phyloP scores from a whole-genome alignment of 495 filamentous ascomycete genomes.

The Cercophora newfieldiana region DNA sequence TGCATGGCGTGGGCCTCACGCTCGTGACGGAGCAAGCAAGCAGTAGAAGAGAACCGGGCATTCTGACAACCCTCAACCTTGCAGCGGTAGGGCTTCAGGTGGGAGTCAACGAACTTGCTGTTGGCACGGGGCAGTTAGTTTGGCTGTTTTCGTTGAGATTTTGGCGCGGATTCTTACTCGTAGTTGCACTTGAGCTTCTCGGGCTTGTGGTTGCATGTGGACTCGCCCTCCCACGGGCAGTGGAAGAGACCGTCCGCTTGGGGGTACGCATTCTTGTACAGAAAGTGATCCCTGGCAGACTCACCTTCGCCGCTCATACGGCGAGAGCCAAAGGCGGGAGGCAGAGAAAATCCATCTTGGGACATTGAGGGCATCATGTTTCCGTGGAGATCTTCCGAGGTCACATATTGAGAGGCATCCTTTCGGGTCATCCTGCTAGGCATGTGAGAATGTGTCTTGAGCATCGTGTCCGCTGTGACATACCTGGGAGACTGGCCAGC shows the following conservation, averaged over 20 bases:
- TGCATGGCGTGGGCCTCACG: slow-evolving; percentile 93
- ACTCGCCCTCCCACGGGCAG: slow-evolving; percentile 79
- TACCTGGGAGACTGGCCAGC: slow-evolving; percentile 53
- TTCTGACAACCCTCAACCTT: slow-evolving; percentile 75
- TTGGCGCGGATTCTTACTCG: too few species aligned
- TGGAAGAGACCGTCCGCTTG: slow-evolving; percentile 78
- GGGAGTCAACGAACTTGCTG: slow-evolving; percentile 94
- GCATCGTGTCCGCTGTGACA: slow-evolving; percentile 26
- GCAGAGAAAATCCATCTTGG: slow-evolving; percentile 47
- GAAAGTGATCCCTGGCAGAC: slow-evolving; percentile 72
- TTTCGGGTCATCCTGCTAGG: slow-evolving; percentile 34
- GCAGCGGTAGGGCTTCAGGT: slow-evolving; percentile 92
- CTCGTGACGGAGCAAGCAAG: slow-evolving; percentile 91
- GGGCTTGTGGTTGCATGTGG: slow-evolving; percentile 77
- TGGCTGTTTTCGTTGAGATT: too few species aligned
- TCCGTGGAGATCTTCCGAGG: slow-evolving; percentile 45
- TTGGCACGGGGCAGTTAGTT: slow-evolving; percentile 34
- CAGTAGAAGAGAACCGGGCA: slow-evolving; percentile 85
- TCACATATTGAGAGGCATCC: slow-evolving; percentile 37
- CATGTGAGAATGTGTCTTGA: slow-evolving; percentile 28
- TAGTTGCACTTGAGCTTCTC: slow-evolving; percentile 97
- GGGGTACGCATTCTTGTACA: slow-evolving; percentile 70
- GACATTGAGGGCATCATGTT: slow-evolving; percentile 36
- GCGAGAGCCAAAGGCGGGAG: slow-evolving; percentile 43
- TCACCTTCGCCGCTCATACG: slow-evolving; percentile 53